A percentile compares a stretch with the other conserved stretches of the same genome.
Conservation (phyloP, 768 basidiomycete species). For the Psilocybe cubensis region DNA sequence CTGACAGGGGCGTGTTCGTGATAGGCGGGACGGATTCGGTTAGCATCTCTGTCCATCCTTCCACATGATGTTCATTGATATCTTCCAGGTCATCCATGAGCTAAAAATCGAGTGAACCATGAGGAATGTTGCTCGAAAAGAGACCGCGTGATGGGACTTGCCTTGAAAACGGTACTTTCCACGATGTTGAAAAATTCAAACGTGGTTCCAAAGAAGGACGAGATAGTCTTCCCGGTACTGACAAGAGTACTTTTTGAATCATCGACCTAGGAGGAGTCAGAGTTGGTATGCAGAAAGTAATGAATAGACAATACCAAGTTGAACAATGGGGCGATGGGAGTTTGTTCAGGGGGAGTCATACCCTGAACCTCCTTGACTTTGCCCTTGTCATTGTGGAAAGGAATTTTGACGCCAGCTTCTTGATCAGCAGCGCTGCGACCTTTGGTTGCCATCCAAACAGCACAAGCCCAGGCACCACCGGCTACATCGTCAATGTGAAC, state of each 20-base stretch:
- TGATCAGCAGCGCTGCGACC: constrained; percentile 68
- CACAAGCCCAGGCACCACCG: constrained; percentile 76
- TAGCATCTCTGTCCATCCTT: constrained; percentile 85
- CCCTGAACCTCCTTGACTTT: constrained; percentile 68
- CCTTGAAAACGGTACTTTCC: constrained; percentile 70
- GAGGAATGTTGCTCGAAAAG: not conserved
- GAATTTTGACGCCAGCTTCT: constrained; percentile 67
- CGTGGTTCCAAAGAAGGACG: constrained; percentile 75
- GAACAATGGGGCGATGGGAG: constrained; percentile 77
- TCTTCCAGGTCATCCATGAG: constrained; percentile 80
- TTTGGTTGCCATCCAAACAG: constrained; percentile 70
- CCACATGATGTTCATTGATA: constrained; percentile 84
- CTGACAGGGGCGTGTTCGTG: constrained; percentile 69
- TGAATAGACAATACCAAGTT: constrained; percentile 60
- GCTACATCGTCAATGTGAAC: constrained; percentile 81
- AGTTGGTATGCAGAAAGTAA: not conserved
- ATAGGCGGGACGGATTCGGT: constrained; percentile 70
- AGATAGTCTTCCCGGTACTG: constrained; percentile 66
- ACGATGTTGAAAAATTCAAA: constrained; percentile 82
- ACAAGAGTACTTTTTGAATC: constrained; percentile 73
- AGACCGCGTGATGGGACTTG: constrained; percentile 22
- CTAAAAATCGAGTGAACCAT: constrained; percentile 34
- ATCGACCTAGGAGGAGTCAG: constrained; percentile 54
- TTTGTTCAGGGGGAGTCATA: constrained; percentile 56
- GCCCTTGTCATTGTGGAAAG: constrained; percentile 72